Conservation (phyloP, 1,139 yeast species). For the Magnusiomyces tetraspermus region DNA sequence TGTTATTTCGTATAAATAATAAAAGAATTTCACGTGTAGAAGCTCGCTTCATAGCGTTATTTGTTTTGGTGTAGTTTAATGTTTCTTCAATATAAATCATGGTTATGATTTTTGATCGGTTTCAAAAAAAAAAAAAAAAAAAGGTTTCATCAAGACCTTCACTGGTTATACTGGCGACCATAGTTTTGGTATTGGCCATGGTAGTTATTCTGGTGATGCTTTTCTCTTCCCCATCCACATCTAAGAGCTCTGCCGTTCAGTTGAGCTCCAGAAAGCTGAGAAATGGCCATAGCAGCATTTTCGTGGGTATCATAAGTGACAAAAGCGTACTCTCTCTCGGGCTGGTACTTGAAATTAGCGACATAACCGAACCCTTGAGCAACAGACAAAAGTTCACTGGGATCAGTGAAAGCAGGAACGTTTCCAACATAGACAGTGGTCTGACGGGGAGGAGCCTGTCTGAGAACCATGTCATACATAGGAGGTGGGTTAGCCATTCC, state of each 20-base stretch:
- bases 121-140: too few relatives aligned
- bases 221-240: slow-evolving; percentile 78
- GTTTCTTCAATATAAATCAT: too few relatives aligned
- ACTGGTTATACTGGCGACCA: slow-evolving; percentile 1
- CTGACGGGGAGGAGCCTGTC: slow-evolving; percentile 53
- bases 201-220: slow-evolving; percentile 1
- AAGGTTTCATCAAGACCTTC: background rate
- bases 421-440: slow-evolving; percentile 88
- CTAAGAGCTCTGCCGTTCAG: slow-evolving; percentile 72
- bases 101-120: too few relatives aligned
- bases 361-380: slow-evolving; percentile 74
- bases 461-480: slow-evolving; percentile 18
- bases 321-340: slow-evolving; percentile 78
- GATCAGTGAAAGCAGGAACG: slow-evolving; percentile 66
- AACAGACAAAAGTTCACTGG: slow-evolving; percentile 64
- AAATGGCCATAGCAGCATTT: slow-evolving; percentile 80
- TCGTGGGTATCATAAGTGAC: slow-evolving; percentile 82
- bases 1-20: too few relatives aligned
- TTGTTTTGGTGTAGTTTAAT: too few relatives aligned
- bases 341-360: slow-evolving; percentile 70
- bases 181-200: slow-evolving; percentile 3
- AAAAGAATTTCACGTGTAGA: too few relatives aligned
- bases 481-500: slow-evolving; percentile 11
- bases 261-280: slow-evolving; percentile 64
- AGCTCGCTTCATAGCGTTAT: too few relatives aligned